Evolutionary conservation across 257 asterid species (phyloP).

Genomic region (Solanum etuberosum): DNA sequence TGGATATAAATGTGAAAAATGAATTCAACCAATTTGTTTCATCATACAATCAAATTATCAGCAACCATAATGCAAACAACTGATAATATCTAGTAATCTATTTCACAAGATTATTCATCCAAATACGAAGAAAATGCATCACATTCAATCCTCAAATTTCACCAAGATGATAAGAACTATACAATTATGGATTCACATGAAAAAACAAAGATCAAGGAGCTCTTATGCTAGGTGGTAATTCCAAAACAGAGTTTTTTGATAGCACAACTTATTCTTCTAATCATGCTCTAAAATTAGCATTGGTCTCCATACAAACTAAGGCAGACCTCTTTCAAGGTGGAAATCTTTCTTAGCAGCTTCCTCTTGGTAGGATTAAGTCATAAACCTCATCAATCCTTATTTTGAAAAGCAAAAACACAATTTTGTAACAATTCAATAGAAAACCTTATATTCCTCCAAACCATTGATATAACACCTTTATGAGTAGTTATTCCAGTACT

Average conservation of each 20-base stretch:
- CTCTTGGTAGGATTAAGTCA: background rate
- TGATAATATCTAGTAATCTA: background rate
- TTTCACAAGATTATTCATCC: background rate
- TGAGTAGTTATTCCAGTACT: background rate
- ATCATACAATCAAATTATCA: background rate
- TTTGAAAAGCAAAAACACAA: background rate
- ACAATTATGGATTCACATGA: background rate
- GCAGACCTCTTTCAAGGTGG: background rate
- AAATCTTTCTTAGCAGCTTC: background rate
- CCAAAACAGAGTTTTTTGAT: background rate
- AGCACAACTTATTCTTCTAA: background rate
- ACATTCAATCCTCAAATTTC: background rate
- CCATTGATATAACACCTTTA: background rate
- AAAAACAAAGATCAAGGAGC: background rate
- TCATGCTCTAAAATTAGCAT: background rate
- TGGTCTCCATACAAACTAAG: background rate
- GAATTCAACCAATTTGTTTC: background rate
- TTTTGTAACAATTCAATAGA: background rate
- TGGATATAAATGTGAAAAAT: conserved; percentile 8
- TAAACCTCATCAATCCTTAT: background rate
- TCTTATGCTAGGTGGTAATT: background rate
- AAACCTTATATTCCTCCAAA: background rate
- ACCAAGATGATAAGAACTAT: background rate
- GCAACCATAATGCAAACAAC: background rate
- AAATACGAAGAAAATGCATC: background rate